These are phyloP conservation scores for Desmodesmus armatus DNA, from an alignment of 139 green algal species.

Conservation along the genomic window DNA sequence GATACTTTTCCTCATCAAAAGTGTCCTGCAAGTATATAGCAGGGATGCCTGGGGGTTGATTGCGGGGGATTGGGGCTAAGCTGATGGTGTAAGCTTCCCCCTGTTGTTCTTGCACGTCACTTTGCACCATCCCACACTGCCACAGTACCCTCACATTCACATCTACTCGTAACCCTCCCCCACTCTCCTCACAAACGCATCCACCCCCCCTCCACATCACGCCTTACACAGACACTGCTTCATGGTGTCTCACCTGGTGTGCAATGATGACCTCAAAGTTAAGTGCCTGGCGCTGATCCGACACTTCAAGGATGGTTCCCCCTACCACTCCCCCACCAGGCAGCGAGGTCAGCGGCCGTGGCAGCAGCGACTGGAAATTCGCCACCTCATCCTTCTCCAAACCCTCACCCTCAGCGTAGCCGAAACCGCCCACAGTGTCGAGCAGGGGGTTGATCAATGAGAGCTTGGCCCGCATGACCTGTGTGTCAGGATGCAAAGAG, in stretches of 20 bases:
- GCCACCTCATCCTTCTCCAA: conserved; percentile 89
- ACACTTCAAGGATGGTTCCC: conserved; percentile 72
- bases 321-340: conserved; percentile 78
- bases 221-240: background rate
- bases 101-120: background rate
- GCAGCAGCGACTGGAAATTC: conserved; percentile 55
- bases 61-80: background rate
- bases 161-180: background rate
- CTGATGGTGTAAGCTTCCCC: background rate
- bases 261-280: conserved; percentile 57
- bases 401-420: conserved; percentile 89
- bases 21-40: conserved; percentile 52
- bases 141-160: background rate
- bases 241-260: conserved; percentile 15
- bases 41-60: background rate
- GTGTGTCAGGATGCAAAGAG: background rate
- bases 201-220: background rate
- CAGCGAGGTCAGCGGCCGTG: conserved; percentile 61
- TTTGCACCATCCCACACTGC: background rate
- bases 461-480: conserved; percentile 30
- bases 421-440: conserved; percentile 16
- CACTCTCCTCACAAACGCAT: background rate
- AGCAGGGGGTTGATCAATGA: conserved; percentile 44
- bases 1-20: conserved; percentile 65
- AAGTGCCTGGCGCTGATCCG: conserved; percentile 81